These are phyloP conservation scores for Leishmania arabica DNA, from an alignment of 208 protist genomes.

Conservation along the genomic window DNA sequence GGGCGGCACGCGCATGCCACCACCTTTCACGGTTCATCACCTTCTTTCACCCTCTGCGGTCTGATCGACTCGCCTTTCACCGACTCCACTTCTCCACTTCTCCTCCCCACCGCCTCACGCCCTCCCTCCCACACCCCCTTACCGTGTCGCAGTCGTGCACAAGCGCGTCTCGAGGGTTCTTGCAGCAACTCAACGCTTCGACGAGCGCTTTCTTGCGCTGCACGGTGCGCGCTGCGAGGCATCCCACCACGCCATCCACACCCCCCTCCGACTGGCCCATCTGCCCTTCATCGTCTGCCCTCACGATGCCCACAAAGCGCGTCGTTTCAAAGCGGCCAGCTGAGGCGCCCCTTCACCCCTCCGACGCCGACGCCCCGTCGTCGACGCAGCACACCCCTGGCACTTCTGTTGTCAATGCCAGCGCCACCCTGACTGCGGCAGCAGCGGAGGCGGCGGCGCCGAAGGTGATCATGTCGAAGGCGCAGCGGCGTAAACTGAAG, in stretches of 20 bases:
- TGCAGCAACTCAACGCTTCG: background rate
- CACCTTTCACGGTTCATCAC: background rate
- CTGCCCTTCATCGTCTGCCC: background rate
- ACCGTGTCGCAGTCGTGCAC: background rate
- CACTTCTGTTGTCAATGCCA: background rate
- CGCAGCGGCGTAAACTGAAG: conserved; percentile 79
- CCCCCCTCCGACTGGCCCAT: background rate
- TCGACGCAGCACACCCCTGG: background rate
- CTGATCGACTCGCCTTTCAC: background rate
- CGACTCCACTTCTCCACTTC: background rate
- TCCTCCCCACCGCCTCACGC: background rate
- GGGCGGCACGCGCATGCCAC: background rate
- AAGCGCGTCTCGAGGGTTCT: background rate
- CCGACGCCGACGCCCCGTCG: background rate
- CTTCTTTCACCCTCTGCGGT: background rate
- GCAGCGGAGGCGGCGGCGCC: conserved; percentile 25
- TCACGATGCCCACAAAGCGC: conserved; percentile 23
- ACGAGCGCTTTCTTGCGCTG: background rate
- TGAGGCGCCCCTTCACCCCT: conserved; percentile 6
- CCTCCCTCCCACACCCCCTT: background rate
- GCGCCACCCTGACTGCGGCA: background rate
- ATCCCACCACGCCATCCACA: background rate
- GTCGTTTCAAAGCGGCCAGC: conserved; percentile 15
- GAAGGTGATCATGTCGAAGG: conserved; percentile 78
- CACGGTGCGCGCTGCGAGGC: background rate